A percentile compares a stretch with the other conserved stretches of the same genome.
phyloP scores from a whole-genome alignment of 2,329 filamentous ascomycete genomes.

The Hypoxylon sp. region DNA sequence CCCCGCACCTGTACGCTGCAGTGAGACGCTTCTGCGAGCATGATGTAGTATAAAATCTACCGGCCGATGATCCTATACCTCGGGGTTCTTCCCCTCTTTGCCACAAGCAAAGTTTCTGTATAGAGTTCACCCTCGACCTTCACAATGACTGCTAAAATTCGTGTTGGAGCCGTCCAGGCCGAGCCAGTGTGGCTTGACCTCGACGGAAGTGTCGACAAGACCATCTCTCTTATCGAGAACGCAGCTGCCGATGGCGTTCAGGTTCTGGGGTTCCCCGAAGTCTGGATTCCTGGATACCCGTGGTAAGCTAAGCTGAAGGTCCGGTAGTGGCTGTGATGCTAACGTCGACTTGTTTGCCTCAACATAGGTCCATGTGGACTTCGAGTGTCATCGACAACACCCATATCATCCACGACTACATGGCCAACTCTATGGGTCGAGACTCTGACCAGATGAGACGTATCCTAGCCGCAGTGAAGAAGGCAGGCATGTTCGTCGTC shows the following conservation, averaged over 20 bases:
- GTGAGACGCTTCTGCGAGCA: slow-evolving; percentile 36
- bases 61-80: slow-evolving; percentile 29
- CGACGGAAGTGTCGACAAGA: slow-evolving; percentile 67
- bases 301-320: slow-evolving; percentile 53
- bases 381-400: slow-evolving; percentile 60
- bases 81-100: slow-evolving; percentile 10
- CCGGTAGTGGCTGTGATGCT: slow-evolving; percentile 33
- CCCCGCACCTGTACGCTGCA: slow-evolving; percentile 43
- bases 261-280: slow-evolving; percentile 69
- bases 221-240: slow-evolving; percentile 68
- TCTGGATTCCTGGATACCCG: slow-evolving; percentile 70
- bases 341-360: slow-evolving; percentile 47
- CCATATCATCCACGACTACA: slow-evolving; percentile 56
- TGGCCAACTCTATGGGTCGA: slow-evolving; percentile 54
- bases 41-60: slow-evolving; percentile 33
- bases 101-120: slow-evolving; percentile 5
- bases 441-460: slow-evolving; percentile 61
- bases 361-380: slow-evolving; percentile 57
- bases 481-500: slow-evolving; percentile 62
- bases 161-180: slow-evolving; percentile 68
- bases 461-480: slow-evolving; percentile 59
- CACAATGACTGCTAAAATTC: slow-evolving; percentile 47
- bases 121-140: slow-evolving; percentile 15
- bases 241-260: slow-evolving; percentile 68
- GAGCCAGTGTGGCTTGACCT: slow-evolving; percentile 75